phyloP scores from a whole-genome alignment of 1,284 basidiomycete genomes.

The Cronartium quercuum region DNA sequence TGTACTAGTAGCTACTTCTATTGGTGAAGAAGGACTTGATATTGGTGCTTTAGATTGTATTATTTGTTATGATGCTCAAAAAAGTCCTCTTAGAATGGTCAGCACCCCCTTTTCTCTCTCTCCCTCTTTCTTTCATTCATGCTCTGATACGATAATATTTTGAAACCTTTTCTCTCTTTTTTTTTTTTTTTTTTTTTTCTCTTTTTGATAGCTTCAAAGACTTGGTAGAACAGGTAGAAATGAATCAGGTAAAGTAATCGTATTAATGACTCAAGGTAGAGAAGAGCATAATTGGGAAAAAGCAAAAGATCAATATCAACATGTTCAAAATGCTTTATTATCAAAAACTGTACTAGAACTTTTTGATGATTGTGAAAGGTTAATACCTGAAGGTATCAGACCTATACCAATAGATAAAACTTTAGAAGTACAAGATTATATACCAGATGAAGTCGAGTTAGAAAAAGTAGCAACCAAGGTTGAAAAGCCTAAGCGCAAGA shows the following conservation, averaged over 20 bases:
- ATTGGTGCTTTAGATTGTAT: conserved; percentile 98
- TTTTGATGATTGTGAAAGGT: conserved; percentile 79
- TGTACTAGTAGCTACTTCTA: conserved; percentile 88
- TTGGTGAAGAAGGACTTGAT: conserved; percentile 98
- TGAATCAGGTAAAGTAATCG: conserved; percentile 79
- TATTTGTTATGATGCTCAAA: conserved; percentile 92
- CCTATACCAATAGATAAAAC: conserved; percentile 71
- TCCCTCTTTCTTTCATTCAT: background rate
- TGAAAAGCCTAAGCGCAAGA: conserved; percentile 9
- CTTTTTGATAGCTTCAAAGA: conserved; percentile 71
- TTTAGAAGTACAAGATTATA: conserved; percentile 55
- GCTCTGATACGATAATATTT: too few relatives aligned
- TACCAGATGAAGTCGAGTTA: conserved; percentile 44
- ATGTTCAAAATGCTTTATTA: conserved; percentile 82
- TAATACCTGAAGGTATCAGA: conserved; percentile 70
- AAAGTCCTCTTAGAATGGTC: conserved; percentile 93
- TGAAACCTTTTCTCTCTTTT: background rate
- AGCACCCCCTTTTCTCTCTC: conserved; percentile 45
- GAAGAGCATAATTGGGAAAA: conserved; percentile 89
- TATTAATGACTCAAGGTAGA: conserved; percentile 82
- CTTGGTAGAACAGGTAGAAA: conserved; percentile 93
- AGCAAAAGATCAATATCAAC: conserved; percentile 77
- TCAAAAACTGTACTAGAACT: conserved; percentile 80
- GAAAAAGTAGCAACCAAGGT: background rate
- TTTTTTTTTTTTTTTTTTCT: background rate